Evolutionary conservation across 2,329 filamentous ascomycete species (phyloP).

Genomic region (Fonsecaea erecta): DNA sequence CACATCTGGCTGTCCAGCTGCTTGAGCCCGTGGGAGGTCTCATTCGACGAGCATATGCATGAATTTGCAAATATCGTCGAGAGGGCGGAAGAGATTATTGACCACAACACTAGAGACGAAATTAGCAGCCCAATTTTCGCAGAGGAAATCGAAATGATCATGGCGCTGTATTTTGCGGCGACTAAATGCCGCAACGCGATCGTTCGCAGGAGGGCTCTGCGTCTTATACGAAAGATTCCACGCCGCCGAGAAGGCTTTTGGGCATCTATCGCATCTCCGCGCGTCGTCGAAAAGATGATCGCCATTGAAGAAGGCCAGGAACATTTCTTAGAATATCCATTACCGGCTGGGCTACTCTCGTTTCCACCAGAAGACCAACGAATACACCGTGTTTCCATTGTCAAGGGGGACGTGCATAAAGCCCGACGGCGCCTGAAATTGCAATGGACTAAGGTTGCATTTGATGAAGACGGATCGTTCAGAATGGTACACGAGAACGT

Average conservation of each 20-base stretch:
- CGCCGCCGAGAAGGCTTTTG: slow-evolving; percentile 24
- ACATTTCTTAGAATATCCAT: neutral
- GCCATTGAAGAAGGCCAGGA: slow-evolving; percentile 19
- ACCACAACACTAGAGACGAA: neutral
- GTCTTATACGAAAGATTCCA: slow-evolving; percentile 28
- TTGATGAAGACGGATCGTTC: slow-evolving; percentile 4
- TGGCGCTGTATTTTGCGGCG: slow-evolving; percentile 43
- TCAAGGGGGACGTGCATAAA: slow-evolving; percentile 2
- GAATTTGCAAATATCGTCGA: slow-evolving; percentile 23
- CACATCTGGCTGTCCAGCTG: slow-evolving; percentile 27
- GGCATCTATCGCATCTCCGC: slow-evolving; percentile 19
- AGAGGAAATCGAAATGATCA: slow-evolving; percentile 41
- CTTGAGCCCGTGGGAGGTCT: slow-evolving; percentile 10
- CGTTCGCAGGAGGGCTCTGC: slow-evolving; percentile 39
- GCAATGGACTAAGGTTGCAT: slow-evolving; percentile 16
- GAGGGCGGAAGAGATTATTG: slow-evolving; percentile 20
- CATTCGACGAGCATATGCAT: slow-evolving; percentile 26
- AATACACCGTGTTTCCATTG: slow-evolving; percentile 18
- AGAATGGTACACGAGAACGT: slow-evolving; percentile 18
- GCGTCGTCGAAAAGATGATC: slow-evolving; percentile 25
- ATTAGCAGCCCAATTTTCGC: slow-evolving; percentile 23
- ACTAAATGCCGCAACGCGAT: slow-evolving; percentile 43
- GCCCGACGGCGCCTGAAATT: slow-evolving; percentile 18
- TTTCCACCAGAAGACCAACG: slow-evolving; percentile 25
- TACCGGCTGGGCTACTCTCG: neutral